Base-by-base conservation (phyloP, 805 yeast species). In the Suhomyces xylopsoci region DNA sequence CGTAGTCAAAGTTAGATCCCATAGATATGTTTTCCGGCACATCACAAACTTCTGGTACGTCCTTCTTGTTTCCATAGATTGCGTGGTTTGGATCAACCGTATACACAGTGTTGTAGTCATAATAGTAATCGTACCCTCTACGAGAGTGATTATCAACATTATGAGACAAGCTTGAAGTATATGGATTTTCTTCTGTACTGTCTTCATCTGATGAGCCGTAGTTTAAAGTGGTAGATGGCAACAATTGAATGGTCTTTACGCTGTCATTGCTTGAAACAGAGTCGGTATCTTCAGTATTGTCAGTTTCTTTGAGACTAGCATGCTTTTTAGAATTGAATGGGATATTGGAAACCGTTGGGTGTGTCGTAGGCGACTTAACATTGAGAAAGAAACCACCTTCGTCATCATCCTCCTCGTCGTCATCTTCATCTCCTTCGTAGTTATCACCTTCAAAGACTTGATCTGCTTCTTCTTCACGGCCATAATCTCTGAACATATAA, bases 181-280 rank as follows among this genome's bases (percentile, higher is more conserved):
- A 75, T 1, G 77, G 77, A 54, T 73, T 75, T 52, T 81, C 85
- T 46, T 81, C 86, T 53, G 83, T 87, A 56, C 84, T 83, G 51
- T 80, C 82, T 53, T 81, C 85, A 50, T 81, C 84, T 7, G 80
- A 74, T 4, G 88, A 82, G 7, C 90, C 89, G 64, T 83, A 82
- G 64, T 92, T 91, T 51, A 93, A 79, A 0, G 90, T 84, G 0
- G 98, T 91, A 2, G 97, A 85, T 2, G 98, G 97, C 49, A 93
- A 71, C 44, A 83, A 75, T 36, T 90, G 90, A 57, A 92, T 91
- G 44, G 81, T 80, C 49, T 66, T 56, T 12, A 61, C 55, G 17
- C 69, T 62, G 48, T 58, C 66, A 38, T 55, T 62, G 14, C 71
- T 63, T 2, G 76, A 68, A 1, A 65, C 58, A 3, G 74, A 62